Base-by-base conservation (phyloP, 768 basidiomycete species). In the Boletus vermiculosoides region DNA sequence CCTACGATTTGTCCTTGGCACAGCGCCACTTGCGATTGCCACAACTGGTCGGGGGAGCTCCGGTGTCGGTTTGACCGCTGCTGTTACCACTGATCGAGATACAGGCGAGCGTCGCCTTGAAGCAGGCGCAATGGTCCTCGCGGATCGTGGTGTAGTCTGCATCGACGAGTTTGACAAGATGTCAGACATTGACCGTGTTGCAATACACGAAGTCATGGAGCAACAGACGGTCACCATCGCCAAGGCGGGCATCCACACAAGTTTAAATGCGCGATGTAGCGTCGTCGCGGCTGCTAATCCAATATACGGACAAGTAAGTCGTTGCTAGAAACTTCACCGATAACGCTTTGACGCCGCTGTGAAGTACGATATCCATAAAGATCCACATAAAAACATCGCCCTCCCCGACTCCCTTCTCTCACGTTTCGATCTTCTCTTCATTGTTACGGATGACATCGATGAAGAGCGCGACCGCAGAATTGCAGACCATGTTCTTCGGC, bases 101-200 rank as follows among this genome's bases (percentile, higher is more conserved):
- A 98, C 97, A 16, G 96, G 95, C 52, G 97, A 99, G 70, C 85
- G 97, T 57, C 80, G 97, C 59, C 83, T 99, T 50, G 97, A 99
- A 77, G 97, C 97, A 4, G 97, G 97, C 44, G 97, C 97, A 13
- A 99, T 99, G 97, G 97, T 99, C 52, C 87, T 99, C 57, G 97
- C 97, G 30, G 97, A 99, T 74, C 87, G 96, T 64, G 97, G 97
- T 18, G 94, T 99, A 22, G 96, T 99, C 45, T 99, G 97, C 73
- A 98, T 99, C 65, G 97, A 99, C 74, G 97, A 99, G 75, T 99
- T 99, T 68, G 97, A 99, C 82, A 99, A 99, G 73, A 98, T 99
- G 97, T 95, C 93, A 28, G 97, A 99, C 69, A 83, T 98, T 62
- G 97, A 99, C 76, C 86, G 97, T 63, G 96, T 98, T 20, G 96